A percentile compares a stretch with the other conserved stretches of the same genome.
Conservation (phyloP, 2,329 filamentous ascomycete species). For the Fusarium temperatum region DNA sequence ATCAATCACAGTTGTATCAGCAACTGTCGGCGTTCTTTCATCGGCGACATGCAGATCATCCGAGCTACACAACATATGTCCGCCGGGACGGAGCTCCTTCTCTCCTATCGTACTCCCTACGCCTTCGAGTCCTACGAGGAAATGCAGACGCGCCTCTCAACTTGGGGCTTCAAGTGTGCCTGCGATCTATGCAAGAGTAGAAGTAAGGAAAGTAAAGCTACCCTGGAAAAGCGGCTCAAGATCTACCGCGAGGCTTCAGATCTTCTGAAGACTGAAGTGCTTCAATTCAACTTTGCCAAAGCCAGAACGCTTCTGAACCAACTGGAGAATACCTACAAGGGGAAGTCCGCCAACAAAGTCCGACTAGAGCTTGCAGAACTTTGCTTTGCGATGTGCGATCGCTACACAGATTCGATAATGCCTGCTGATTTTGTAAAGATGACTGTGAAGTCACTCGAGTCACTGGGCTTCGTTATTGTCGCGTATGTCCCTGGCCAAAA, state of each 20-base stretch:
- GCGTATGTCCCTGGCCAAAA: neutral
- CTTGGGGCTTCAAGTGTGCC: slow-evolving; percentile 54
- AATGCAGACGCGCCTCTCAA: slow-evolving; percentile 40
- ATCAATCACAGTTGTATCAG: slow-evolving; percentile 63
- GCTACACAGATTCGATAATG: neutral
- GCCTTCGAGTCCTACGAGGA: slow-evolving; percentile 41
- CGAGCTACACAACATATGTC: slow-evolving; percentile 56
- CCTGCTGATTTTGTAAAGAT: neutral
- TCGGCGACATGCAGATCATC: slow-evolving; percentile 63
- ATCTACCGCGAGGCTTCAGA: slow-evolving; percentile 18
- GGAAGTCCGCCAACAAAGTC: neutral
- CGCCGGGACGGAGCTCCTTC: slow-evolving; percentile 55
- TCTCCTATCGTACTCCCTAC: slow-evolving; percentile 48
- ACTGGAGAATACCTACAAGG: slow-evolving; percentile 36
- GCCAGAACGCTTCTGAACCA: slow-evolving; percentile 25
- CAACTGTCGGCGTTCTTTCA: slow-evolving; percentile 59
- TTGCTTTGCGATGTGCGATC: neutral
- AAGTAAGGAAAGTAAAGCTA: slow-evolving; percentile 26
- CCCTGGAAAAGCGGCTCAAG: slow-evolving; percentile 22
- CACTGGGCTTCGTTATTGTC: neutral
- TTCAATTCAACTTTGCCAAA: neutral
- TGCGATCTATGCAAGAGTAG: slow-evolving; percentile 51
- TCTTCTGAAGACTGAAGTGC: neutral
- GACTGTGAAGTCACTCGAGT: slow-evolving; percentile 1
- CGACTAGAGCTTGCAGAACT: neutral